A percentile compares a stretch with the other conserved stretches of the same genome.
These are phyloP conservation scores for Meredithiella fracta DNA, from an alignment of 2,329 filamentous ascomycete genomes.

Conservation along the genomic window DNA sequence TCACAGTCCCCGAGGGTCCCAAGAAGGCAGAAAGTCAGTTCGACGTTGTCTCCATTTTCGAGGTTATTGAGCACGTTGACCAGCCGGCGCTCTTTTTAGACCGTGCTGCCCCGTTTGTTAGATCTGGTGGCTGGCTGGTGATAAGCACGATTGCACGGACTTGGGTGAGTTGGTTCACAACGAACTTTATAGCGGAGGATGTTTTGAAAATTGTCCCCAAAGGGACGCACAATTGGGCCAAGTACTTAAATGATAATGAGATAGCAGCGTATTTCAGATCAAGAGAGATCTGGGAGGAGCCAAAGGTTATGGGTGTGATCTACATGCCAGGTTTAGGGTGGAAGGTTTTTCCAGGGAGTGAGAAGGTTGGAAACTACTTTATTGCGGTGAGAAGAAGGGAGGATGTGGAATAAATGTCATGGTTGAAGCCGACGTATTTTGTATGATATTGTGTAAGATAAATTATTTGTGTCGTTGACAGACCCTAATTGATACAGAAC, in stretches of 20 bases:
- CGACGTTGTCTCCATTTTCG: constrained; percentile 77
- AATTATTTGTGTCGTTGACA: neutral
- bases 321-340: constrained; percentile 86
- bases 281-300: constrained; percentile 41
- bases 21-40: constrained; percentile 30
- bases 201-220: constrained; percentile 71
- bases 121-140: constrained; percentile 83
- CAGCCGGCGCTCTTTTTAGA: constrained; percentile 58
- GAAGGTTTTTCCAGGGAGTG: constrained; percentile 65
- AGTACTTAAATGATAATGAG: constrained; percentile 84
- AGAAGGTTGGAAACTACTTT: constrained; percentile 89
- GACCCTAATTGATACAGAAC: neutral
- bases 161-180: constrained; percentile 78
- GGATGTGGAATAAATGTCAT: neutral
- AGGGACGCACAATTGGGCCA: constrained; percentile 90
- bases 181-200: constrained; percentile 83
- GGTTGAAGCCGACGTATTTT: neutral
- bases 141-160: constrained; percentile 85
- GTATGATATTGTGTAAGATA: constrained; percentile 1
- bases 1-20: constrained; percentile 28
- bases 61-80: constrained; percentile 87
- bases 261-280: constrained; percentile 39
- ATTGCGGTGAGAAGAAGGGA: constrained; percentile 52
- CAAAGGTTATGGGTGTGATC: constrained; percentile 59
- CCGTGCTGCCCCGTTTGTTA: constrained; percentile 56